Base-by-base conservation (phyloP, 1,284 basidiomycete species). In the Naganishia cerealis region DNA sequence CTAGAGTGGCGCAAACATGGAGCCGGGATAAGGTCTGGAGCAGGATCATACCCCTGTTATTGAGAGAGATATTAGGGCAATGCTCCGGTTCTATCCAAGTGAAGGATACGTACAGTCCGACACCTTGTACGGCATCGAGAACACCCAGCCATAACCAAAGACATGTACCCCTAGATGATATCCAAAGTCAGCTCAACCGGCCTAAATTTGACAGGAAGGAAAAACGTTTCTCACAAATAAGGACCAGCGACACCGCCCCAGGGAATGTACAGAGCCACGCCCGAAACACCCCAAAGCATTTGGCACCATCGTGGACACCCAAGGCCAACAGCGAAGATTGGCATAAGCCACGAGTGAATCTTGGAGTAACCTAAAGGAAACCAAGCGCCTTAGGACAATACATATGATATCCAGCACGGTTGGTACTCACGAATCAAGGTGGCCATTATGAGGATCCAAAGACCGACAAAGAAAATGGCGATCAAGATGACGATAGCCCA, bases 121-220 rank as follows among this genome's bases (percentile, higher is more conserved):
- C 92, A 81, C 92, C 92, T 78, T 95, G 92, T 53, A 95, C 84
- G 42, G 92, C 91, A 78, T 93, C 92, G 57, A 95, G 84, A 46
- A 95, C 92, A 76, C 92, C 92, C 15, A 95, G 85, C 92, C 92
- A 95, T 48, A 95, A 83, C 92, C 92, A 95, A 40, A 94, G 81
- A 39, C 88, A 90, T 39, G 91, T 86, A 59, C 90, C 90, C 62
- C 76, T 78, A 56, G 0, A 6, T 3, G 53, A 55, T 71, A 70
- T 71, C 66, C 39, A 39, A 9, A 13, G 33, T 38, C 7, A 52
- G 40, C 43, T 39, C 36, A 13, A 57, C 24, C 33, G 12, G 24
- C 13, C 42, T 24, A n/a, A 57, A 55, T 29, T 18, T 58, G 26
- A 7, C n/a, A n/a, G 46, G 10, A 8, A 40, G n/a, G 21, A 21